These are phyloP conservation scores for Euphorbia corollata DNA, from an alignment of 441 rosid genomes.

Conservation along the genomic window DNA sequence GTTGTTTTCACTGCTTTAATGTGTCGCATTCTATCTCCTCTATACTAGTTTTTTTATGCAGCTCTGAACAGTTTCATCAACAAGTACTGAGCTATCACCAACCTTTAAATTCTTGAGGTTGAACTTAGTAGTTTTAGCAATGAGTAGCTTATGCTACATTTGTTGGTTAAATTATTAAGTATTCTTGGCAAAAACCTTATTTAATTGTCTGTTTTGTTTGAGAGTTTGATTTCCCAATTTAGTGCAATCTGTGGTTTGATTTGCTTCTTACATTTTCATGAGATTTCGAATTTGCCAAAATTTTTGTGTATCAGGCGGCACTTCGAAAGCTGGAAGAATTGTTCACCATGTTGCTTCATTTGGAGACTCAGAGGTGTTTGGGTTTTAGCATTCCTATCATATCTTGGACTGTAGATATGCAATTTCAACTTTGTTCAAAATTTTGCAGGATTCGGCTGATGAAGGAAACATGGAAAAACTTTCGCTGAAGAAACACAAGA, in stretches of 20 bases:
- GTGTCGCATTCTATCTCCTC: no score
- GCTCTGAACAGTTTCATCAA: no score
- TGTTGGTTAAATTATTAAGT: neutral
- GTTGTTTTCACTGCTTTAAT: no score
- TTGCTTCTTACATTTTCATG: neutral
- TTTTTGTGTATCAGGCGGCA: slow-evolving; percentile 35
- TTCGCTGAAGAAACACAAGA: slow-evolving; percentile 17
- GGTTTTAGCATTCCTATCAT: slow-evolving; percentile 11
- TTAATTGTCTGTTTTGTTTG: neutral
- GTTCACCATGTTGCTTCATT: slow-evolving; percentile 62
- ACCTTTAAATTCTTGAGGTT: no score
- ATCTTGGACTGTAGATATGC: slow-evolving; percentile 1
- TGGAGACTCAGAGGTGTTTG: slow-evolving; percentile 47
- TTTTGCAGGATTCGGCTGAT: slow-evolving; percentile 40
- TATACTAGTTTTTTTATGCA: no score
- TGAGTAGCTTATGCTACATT: no score
- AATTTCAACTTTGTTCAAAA: slow-evolving; percentile 7
- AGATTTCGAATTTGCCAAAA: neutral
- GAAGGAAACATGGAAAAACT: slow-evolving; percentile 38
- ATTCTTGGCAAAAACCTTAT: neutral
- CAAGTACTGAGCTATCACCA: no score
- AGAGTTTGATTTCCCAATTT: neutral
- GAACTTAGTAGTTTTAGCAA: no score
- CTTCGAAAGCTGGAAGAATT: slow-evolving; percentile 45
- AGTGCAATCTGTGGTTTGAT: neutral